Evolutionary conservation across 2,329 filamentous ascomycete species (phyloP).

Genomic region (Trichophaea hybrida): DNA sequence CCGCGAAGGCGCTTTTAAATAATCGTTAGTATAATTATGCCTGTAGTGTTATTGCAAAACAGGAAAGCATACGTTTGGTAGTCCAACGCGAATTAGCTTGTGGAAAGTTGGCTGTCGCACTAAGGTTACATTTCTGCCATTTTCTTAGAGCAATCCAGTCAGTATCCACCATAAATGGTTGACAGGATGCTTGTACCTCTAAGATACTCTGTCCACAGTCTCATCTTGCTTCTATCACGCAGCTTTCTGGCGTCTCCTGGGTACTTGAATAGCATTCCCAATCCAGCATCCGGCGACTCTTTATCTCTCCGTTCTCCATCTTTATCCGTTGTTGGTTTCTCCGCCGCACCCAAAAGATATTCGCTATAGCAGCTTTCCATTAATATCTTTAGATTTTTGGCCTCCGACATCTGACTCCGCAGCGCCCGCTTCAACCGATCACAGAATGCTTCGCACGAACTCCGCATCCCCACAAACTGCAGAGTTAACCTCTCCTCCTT

Average conservation of each 20-base stretch:
- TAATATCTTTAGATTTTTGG: conserved; percentile 68
- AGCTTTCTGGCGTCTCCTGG: conserved; percentile 90
- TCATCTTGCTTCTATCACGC: conserved; percentile 90
- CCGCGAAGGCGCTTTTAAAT: conserved; percentile 56
- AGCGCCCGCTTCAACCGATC: conserved; percentile 87
- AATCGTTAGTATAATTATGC: conserved; percentile 1
- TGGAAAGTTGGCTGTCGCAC: conserved; percentile 95
- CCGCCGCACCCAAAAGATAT: conserved; percentile 42
- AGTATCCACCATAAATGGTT: neutral
- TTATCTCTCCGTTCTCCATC: conserved; percentile 47
- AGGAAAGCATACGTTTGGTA: conserved; percentile 50
- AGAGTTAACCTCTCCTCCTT: conserved; percentile 77
- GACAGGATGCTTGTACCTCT: conserved; percentile 35
- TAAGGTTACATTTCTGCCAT: conserved; percentile 80
- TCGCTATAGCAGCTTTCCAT: conserved; percentile 82
- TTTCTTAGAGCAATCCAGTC: conserved; percentile 42
- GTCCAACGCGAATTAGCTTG: conserved; percentile 86
- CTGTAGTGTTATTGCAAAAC: neutral
- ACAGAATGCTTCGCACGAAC: conserved; percentile 87
- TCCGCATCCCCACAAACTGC: conserved; percentile 75
- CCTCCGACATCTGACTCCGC: conserved; percentile 71
- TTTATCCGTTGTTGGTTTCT: conserved; percentile 30
- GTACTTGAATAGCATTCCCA: conserved; percentile 87
- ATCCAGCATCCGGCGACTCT: conserved; percentile 72
- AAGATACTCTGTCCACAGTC: conserved; percentile 91